phyloP scores from a whole-genome alignment of 257 asterid species.

The Verbena officinalis region DNA sequence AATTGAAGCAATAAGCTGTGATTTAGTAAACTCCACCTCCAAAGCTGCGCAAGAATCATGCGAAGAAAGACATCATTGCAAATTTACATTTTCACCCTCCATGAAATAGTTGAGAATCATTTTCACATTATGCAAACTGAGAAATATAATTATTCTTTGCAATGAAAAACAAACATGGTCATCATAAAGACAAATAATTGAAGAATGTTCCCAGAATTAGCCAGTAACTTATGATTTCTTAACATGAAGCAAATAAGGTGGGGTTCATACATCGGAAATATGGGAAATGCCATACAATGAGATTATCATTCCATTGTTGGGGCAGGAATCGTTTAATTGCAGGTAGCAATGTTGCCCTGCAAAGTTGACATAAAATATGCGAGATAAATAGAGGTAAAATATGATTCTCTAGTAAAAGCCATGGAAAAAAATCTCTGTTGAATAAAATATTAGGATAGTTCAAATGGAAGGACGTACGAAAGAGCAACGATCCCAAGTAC shows the following conservation, averaged over 20 bases:
- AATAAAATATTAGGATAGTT: slow-evolving; percentile 31
- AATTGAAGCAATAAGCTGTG: slow-evolving; percentile 81
- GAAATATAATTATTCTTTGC: background rate
- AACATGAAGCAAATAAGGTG: slow-evolving; percentile 10
- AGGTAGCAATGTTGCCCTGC: slow-evolving; percentile 92
- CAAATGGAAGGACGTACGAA: slow-evolving; percentile 67
- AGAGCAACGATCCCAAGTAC: slow-evolving; percentile 94
- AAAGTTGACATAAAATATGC: slow-evolving; percentile 30
- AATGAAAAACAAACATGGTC: background rate
- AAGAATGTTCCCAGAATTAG: background rate
- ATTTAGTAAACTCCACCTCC: slow-evolving; percentile 87
- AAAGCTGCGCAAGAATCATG: slow-evolving; percentile 61
- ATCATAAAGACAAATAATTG: background rate
- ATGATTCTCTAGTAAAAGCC: background rate
- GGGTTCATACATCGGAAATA: slow-evolving; percentile 64
- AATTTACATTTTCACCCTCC: background rate
- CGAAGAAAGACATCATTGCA: slow-evolving; percentile 23
- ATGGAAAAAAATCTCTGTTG: background rate
- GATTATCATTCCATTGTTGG: slow-evolving; percentile 74
- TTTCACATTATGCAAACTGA: background rate
- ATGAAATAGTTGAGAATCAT: background rate
- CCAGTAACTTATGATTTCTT: background rate
- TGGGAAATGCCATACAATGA: slow-evolving; percentile 72
- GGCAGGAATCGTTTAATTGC: slow-evolving; percentile 76
- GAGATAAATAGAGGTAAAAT: background rate